A percentile compares a stretch with the other conserved stretches of the same genome.
phyloP scores from a whole-genome alignment of 306 rosid species.

The Medicago lupulina region DNA sequence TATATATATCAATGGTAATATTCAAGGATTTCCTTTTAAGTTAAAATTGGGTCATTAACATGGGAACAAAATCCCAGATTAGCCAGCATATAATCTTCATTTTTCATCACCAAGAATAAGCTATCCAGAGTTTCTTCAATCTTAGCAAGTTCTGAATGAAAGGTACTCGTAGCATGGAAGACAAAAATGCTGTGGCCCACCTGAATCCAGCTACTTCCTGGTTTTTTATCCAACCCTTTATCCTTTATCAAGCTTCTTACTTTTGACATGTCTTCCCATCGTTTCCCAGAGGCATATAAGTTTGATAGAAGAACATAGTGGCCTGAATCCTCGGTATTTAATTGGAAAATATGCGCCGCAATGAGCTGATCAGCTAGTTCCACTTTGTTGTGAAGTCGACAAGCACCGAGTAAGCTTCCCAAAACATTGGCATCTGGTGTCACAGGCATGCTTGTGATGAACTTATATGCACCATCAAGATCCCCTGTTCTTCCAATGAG shows the following conservation, averaged over 20 bases:
- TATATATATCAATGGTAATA: constrained; percentile 14
- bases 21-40: constrained; percentile 17
- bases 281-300: constrained; percentile 49
- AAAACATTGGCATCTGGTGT: constrained; percentile 52
- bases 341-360: constrained; percentile 36
- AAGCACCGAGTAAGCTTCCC: constrained; percentile 56
- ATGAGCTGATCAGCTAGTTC: constrained; percentile 46
- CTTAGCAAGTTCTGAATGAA: constrained; percentile 40
- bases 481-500: constrained; percentile 55
- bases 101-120: constrained; percentile 47
- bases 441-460: constrained; percentile 47
- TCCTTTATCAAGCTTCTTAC: constrained; percentile 52
- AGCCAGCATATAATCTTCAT: constrained; percentile 31
- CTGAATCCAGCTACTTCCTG: constrained; percentile 61
- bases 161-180: constrained; percentile 49
- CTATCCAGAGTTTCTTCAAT: constrained; percentile 50
- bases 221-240: constrained; percentile 51
- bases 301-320: constrained; percentile 50
- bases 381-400: constrained; percentile 53
- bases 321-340: constrained; percentile 44
- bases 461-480: constrained; percentile 49
- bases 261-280: constrained; percentile 57
- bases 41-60: constrained; percentile 25
- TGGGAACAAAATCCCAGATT: constrained; percentile 27
- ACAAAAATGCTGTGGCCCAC: constrained; percentile 29